Percentiles rank a stretch among this genome's conserved stretches.
These are phyloP conservation scores for Marvania coccoides DNA, from an alignment of 139 green algal genomes.

Conservation along the genomic window DNA sequence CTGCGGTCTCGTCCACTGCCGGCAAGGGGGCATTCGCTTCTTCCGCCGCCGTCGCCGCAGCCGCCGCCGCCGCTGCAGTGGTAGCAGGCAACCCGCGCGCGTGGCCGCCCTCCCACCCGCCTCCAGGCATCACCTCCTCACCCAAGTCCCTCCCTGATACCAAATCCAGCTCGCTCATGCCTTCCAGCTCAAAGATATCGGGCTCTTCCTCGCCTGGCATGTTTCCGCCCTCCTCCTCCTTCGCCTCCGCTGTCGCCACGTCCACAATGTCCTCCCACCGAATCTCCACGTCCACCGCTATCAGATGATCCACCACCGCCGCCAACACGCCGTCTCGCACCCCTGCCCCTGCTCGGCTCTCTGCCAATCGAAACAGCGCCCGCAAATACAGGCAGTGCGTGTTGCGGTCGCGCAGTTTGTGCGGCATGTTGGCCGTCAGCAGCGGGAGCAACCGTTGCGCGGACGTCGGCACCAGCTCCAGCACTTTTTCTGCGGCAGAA, in stretches of 20 bases:
- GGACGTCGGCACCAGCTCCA: constrained; percentile 63
- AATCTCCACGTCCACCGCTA: constrained; percentile 79
- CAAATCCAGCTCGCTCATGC: constrained; percentile 62
- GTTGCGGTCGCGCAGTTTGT: constrained; percentile 57
- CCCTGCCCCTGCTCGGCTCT: constrained; percentile 33
- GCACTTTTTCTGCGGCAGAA: constrained; percentile 29
- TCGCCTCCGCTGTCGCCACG: constrained; percentile 32
- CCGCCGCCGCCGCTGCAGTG: background rate
- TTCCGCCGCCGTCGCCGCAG: background rate
- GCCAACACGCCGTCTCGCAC: constrained; percentile 58
- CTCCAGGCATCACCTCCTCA: constrained; percentile 9
- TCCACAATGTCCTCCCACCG: constrained; percentile 84
- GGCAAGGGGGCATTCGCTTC: background rate
- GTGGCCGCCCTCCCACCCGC: constrained; percentile 54
- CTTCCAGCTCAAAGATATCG: constrained; percentile 79
- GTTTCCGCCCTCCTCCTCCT: constrained; percentile 42
- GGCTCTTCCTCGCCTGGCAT: constrained; percentile 35
- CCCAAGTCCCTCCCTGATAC: constrained; percentile 9
- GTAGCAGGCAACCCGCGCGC: background rate
- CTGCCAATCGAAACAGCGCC: constrained; percentile 46
- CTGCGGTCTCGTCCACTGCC: constrained; percentile 44
- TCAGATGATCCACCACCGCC: constrained; percentile 60
- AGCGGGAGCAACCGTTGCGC: constrained; percentile 43
- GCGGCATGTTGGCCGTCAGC: constrained; percentile 46
- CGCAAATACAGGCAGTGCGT: constrained; percentile 69